phyloP scores from a whole-genome alignment of 2,329 filamentous ascomycete genomes.

The Pseudocercospora pini-densiflorae region DNA sequence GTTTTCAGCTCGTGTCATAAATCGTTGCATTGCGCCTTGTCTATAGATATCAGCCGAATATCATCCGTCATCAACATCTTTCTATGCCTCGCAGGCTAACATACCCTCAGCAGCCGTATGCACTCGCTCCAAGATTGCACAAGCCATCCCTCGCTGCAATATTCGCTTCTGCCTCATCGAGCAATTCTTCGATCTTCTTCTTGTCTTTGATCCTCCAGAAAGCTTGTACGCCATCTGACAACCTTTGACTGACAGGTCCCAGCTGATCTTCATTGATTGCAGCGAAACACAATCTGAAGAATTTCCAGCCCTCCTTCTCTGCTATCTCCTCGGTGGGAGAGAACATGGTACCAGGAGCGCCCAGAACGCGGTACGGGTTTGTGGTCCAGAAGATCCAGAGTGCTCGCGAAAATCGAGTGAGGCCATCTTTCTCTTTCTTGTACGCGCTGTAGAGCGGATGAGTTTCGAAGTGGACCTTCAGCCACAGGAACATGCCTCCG shows the following conservation, averaged over 20 bases:
- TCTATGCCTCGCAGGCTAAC: not conserved
- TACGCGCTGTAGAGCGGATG: constrained; percentile 70
- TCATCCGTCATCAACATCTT: not conserved
- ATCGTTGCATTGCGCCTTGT: not conserved
- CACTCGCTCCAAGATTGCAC: constrained; percentile 10
- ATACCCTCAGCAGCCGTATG: constrained; percentile 15
- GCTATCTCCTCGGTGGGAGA: constrained; percentile 66
- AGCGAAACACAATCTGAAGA: constrained; percentile 81
- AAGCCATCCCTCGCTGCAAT: constrained; percentile 12
- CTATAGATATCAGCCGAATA: constrained; percentile 1
- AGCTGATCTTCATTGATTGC: constrained; percentile 77
- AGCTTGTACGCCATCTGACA: constrained; percentile 69
- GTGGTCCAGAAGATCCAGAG: constrained; percentile 74
- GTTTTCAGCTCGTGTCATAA: not conserved
- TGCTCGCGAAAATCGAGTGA: constrained; percentile 63
- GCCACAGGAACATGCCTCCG: constrained; percentile 92
- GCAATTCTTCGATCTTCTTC: constrained; percentile 67
- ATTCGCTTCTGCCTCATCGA: constrained; percentile 46
- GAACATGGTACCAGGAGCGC: constrained; percentile 75
- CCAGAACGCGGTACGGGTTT: constrained; percentile 71
- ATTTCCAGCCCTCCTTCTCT: constrained; percentile 67
- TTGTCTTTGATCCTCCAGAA: constrained; percentile 79
- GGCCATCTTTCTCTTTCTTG: constrained; percentile 47
- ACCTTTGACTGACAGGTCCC: constrained; percentile 62
- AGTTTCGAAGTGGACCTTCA: constrained; percentile 70